Evolutionary conservation across 306 rosid species (phyloP), one percentile per base, ranked within the genome.

Genomic region (Trifolium dubium): DNA sequence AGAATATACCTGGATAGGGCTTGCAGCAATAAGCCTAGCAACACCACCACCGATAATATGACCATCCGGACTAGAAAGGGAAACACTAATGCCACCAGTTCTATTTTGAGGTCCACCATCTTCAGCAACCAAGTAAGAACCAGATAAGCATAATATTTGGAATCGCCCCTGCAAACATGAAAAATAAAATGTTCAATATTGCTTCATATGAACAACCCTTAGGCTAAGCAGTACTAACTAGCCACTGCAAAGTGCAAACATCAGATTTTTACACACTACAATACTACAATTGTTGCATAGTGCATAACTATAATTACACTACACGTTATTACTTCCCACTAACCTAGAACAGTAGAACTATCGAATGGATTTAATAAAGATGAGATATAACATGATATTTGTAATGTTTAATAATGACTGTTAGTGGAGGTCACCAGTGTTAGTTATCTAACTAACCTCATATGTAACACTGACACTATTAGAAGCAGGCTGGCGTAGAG

Each of bases 81-180:
- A 94, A 79, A 79, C 93, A 49, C 98, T 92, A 31, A 95, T 39
- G 15, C 99, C 93, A 9, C 99, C 99, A 0, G 89, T 92, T 82
- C 99, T 85, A 63, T 71, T 82, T 47, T 86, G 96, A 29, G 92
- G 86, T 30, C 97, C 93, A 13, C 98, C 97, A 72, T 95, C 99
- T 78, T 95, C 99, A 1, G 97, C 89, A 75, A 95, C 99, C 84
- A 95, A 84, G 83, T 90, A 95, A 68, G 99, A 95, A 74, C 99
- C 99, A 69, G 98, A 90, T 88, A 95, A 73, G 84, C 93, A 83
- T 72, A 95, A 75, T 77, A 95, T 95, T 83, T 95, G 96, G 67
- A 95, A 95, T 74, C 88, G 87, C 55, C 99, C 99, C 99, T 95
- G 88, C 50, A 77, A 77, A 64, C 62, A 5, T 64, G 4, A 35